Base-by-base conservation (phyloP, 176 grass and related monocot species). In the Oryza meridionalis region DNA sequence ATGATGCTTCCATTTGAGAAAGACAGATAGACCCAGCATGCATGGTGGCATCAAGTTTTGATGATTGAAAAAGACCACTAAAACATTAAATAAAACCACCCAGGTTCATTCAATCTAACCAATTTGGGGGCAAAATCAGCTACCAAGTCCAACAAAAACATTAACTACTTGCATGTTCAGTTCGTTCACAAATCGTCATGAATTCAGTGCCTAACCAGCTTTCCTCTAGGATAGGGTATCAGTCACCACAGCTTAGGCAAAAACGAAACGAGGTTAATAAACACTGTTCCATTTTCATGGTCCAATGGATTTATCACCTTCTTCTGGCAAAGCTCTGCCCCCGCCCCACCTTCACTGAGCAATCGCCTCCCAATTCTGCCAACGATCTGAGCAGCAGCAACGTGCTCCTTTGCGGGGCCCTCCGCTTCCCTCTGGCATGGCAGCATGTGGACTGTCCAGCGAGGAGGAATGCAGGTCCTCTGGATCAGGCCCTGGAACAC, bases 361-460 rank as follows among this genome's bases (percentile, higher is more conserved):
- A 97, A 80, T 32, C 76, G 83, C 85, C 94, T 89, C 35, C 91
- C 87, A 15, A 91, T 87, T 19, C 68, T 63, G 5, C 65, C 81
- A 70, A 92, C 19, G 64, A 79, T 69, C 65, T 81, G 76, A 0
- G 65, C 61, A 16, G 73, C 69, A 50, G 77, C 50, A 33, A 91
- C 78, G 65, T 95, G 82, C 58, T 81, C 76, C 46, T 32, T 85
- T 2, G 82, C 37, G 26, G 84, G 6, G 2, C 9, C 51, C 35
- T 1, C 29, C 29, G 29, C 58, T 17, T 65, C 70, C 24, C 35
- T 69, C 38, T 77, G 49, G 81, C 96, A 98, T 10, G 93, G 96
- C 66, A 98, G 85, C 96, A 98, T 93, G 89, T 92, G 73, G 26
- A 75, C 21, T 5, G 92, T 84, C 96, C 96, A 98, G 12, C 69